phyloP scores from a whole-genome alignment of 2,329 filamentous ascomycete species.

The Aureobasidium zeae region DNA sequence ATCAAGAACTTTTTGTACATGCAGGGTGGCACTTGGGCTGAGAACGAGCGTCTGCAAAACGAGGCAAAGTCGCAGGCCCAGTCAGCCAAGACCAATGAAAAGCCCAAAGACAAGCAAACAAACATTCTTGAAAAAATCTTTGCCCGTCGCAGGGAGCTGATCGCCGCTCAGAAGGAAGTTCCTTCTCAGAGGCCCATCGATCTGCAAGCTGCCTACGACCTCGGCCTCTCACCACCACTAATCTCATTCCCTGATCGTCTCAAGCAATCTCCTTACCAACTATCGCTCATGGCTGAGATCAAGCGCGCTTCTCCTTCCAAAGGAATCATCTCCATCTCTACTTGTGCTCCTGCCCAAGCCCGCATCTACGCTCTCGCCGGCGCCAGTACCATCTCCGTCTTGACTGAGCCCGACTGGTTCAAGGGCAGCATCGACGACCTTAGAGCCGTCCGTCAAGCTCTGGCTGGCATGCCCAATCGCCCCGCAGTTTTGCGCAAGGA shows the following conservation, averaged over 20 bases:
- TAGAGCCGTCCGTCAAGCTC: constrained; percentile 71
- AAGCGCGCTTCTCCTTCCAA: constrained; percentile 96
- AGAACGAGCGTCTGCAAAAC: constrained; percentile 53
- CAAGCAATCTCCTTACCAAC: constrained; percentile 70
- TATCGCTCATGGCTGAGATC: constrained; percentile 95
- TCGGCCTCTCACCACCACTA: constrained; percentile 75
- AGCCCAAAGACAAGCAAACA: constrained; percentile 50
- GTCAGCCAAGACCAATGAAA: constrained; percentile 26
- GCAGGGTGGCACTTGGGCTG: constrained; percentile 84
- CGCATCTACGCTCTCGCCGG: constrained; percentile 86
- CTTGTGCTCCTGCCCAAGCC: constrained; percentile 83
- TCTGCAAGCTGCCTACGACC: constrained; percentile 74
- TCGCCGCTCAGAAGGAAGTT: constrained; percentile 71
- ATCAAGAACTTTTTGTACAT: constrained; percentile 84
- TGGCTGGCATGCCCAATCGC: constrained; percentile 85
- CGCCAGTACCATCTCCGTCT: constrained; percentile 94
- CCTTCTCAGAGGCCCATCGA: constrained; percentile 77
- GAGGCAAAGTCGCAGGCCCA: constrained; percentile 26
- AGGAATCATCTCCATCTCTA: constrained; percentile 79
- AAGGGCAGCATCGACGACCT: constrained; percentile 95
- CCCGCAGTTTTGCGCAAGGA: constrained; percentile 91
- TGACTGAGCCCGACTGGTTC: constrained; percentile 98
- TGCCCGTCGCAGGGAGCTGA: constrained; percentile 62
- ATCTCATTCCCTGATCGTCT: constrained; percentile 72
- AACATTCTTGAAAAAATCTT: constrained; percentile 93